Percentiles rank a stretch among this genome's conserved stretches.
These are phyloP conservation scores for Agaricus subrufescens DNA, from an alignment of 768 basidiomycete genomes.

Conservation along the genomic window DNA sequence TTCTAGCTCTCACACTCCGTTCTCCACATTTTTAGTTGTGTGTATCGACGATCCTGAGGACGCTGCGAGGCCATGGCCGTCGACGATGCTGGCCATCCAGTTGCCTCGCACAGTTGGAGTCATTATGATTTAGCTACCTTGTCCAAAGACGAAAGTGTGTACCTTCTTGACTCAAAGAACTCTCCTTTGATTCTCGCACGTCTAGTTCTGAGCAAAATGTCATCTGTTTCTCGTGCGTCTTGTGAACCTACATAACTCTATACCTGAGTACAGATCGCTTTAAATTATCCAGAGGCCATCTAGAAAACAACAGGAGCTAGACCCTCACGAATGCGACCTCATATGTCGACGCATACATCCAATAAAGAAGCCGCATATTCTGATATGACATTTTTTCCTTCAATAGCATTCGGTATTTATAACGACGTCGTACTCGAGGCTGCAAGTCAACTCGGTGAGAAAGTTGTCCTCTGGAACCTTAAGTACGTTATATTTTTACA, in stretches of 20 bases:
- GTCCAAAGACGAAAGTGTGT: slow-evolving; percentile 11
- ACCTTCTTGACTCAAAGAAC: too few relatives aligned
- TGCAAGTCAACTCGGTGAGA: slow-evolving; percentile 18
- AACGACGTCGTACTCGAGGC: slow-evolving; percentile 26
- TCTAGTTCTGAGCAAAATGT: slow-evolving; percentile 4
- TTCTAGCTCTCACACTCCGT: background rate
- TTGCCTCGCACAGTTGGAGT: slow-evolving; percentile 27
- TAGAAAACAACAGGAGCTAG: slow-evolving; percentile 17
- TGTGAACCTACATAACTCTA: too few relatives aligned
- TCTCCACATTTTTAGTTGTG: slow-evolving; percentile 11
- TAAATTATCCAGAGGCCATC: slow-evolving; percentile 16
- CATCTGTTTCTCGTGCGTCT: slow-evolving; percentile 1
- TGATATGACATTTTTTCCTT: background rate
- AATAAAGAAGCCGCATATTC: background rate
- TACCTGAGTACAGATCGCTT: too few relatives aligned
- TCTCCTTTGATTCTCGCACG: background rate
- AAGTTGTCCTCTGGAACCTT: slow-evolving; percentile 27
- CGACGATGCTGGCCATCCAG: slow-evolving; percentile 22
- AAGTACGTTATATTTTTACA: slow-evolving; percentile 19
- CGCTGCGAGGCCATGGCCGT: slow-evolving; percentile 14
- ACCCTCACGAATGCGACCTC: slow-evolving; percentile 23
- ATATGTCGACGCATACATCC: background rate
- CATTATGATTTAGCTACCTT: slow-evolving; percentile 20
- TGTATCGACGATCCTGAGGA: slow-evolving; percentile 20
- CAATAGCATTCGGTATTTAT: slow-evolving; percentile 30